Evolutionary conservation across 169 alveolate species (phyloP).

Genomic region (Cryptosporidium sp.): DNA sequence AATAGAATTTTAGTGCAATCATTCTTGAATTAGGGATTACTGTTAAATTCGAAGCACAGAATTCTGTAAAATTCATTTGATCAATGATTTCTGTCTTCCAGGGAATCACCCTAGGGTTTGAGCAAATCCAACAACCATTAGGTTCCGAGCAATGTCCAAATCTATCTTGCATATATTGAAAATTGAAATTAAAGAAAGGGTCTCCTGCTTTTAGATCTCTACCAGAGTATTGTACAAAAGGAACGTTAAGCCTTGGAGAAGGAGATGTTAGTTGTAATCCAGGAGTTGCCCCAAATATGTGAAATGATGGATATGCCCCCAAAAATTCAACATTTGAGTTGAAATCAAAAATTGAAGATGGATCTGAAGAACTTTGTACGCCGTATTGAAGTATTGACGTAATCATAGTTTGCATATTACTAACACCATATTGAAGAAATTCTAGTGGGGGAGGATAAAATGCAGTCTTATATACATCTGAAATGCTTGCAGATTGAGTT

Average conservation of each 20-base stretch:
- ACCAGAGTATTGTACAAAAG: conserved; percentile 64
- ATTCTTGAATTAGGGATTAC: conserved; percentile 39
- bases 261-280: conserved; percentile 69
- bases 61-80: conserved; percentile 70
- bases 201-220: conserved; percentile 68
- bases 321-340: conserved; percentile 28
- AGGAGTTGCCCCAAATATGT: conserved; percentile 50
- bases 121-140: conserved; percentile 72
- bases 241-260: conserved; percentile 56
- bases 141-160: conserved; percentile 72
- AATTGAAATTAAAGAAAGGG: conserved; percentile 65
- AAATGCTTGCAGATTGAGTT: conserved; percentile 18
- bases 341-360: background rate
- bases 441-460: conserved; percentile 73
- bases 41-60: conserved; percentile 64
- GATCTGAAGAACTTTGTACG: conserved; percentile 7
- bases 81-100: conserved; percentile 64
- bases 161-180: conserved; percentile 75
- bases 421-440: conserved; percentile 54
- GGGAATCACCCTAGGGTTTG: conserved; percentile 69
- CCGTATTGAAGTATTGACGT: conserved; percentile 66
- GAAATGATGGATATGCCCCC: conserved; percentile 62
- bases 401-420: conserved; percentile 55
- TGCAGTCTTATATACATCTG: conserved; percentile 63
- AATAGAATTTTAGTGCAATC: conserved; percentile 34